Base-by-base conservation (phyloP, 306 rosid genomes). In the Phaseolus lunatus region DNA sequence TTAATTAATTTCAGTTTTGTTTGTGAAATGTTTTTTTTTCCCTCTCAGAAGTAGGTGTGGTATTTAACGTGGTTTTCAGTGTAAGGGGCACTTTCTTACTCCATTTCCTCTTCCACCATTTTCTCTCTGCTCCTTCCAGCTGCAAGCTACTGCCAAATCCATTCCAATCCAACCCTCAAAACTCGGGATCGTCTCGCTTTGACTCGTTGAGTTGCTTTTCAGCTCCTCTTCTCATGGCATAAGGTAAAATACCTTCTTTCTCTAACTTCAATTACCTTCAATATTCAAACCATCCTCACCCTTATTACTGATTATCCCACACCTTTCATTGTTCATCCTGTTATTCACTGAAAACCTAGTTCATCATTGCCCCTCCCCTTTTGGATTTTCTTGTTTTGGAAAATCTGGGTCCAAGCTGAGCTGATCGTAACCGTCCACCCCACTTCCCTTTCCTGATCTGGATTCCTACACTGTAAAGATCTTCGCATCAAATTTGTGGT, bases 391-490 rank as follows among this genome's bases (percentile, higher is more conserved):
- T 59, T 27, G 18, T 48, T 75, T 44, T 70, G 53, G 7, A 2
- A 18, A 63, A 3, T 64, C n/a, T 37, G 15, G 52, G 37, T 70
- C 47, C 76, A 52, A 77, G 22, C 62, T 77, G 14, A 57, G n/a
- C 53, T 72, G 18, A 49, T 77, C 49, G 49, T 81, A 19, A 63
- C 0, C 26, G 24, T 3, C 50, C 22, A 52, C 80, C 69, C 73
- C 24, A 68, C 48, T 61, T 67, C 50, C 29, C 14, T 48, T 81
- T 84, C 12, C 79, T 75, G 78, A 84, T 84, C 83, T 48, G 81
- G 59, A 67, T 72, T 19, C 24, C 4, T 23, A 1, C 37, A 81
- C 59, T 59, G 68, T 67, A 76, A n/a, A 81, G 58, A 81, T 81
- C 85, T 72, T 82, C 67, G 1, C 27, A 57, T 33, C 72, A 78